Conservation (phyloP, 352 stramenopile genomes). For the Phytophthora vignae region DNA sequence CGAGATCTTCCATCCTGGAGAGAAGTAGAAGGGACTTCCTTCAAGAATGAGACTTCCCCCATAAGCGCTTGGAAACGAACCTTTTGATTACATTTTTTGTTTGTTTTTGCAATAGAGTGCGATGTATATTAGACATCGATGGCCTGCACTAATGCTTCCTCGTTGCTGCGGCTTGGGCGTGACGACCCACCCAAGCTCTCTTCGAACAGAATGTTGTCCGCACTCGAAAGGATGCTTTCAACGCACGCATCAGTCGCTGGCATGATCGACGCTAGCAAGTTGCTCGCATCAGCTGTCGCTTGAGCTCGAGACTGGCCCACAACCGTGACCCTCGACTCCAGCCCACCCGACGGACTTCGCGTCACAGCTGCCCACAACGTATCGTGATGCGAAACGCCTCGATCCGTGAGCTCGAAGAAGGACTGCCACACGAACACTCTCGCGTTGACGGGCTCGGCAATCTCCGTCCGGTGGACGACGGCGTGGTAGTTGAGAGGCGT, state of each 20-base stretch:
- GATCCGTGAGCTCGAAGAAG: background rate
- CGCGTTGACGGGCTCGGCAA: no score
- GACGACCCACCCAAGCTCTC: background rate
- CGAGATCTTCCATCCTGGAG: background rate
- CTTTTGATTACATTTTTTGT: background rate
- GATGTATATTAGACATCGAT: conserved; percentile 1
- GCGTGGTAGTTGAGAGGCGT: conserved; percentile 15
- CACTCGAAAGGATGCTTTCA: conserved; percentile 19
- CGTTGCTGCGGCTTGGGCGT: background rate
- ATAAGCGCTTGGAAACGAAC: background rate
- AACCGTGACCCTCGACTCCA: conserved; percentile 21
- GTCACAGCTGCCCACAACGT: conserved; percentile 25
- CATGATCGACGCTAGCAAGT: conserved; percentile 13
- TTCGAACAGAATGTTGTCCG: conserved; percentile 24
- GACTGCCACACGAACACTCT: conserved; percentile 9
- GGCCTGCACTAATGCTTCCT: background rate
- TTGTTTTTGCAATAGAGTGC: background rate
- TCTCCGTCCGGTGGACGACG: conserved; percentile 3
- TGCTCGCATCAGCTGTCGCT: background rate
- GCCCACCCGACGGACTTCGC: conserved; percentile 1
- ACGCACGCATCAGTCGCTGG: conserved; percentile 17
- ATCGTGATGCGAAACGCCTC: conserved; percentile 1
- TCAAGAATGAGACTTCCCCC: no score
- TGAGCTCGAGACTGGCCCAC: conserved; percentile 20
- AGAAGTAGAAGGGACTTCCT: background rate